Evolutionary conservation across 768 basidiomycete genomes (phyloP), one percentile per base, ranked within the genome.

Genomic region (Kondoa malvinella): DNA sequence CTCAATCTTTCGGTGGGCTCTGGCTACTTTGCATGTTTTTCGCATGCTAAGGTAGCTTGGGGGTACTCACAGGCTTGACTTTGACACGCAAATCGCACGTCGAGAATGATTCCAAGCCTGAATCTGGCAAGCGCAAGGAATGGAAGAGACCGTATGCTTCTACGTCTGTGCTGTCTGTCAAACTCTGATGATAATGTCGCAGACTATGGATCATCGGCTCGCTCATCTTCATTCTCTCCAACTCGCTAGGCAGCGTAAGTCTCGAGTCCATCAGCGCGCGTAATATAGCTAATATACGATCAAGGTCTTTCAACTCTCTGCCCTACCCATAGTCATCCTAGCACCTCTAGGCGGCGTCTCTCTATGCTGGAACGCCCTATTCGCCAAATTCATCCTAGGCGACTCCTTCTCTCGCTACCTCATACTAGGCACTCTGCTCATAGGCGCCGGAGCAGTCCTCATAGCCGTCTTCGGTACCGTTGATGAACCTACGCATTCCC

Each of bases 11-110:
- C 12, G 91, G 78, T 79, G 2, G 69, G 76, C n/a, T 64, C 21
- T 34, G 17, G 17, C 34, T 31, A 57, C 2, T 27, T 16, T 8
- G 17, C n/a, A 26, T 34, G 4, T 27, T 4, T 50, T 30, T 8
- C 40, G 8, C 40, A 50, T 50, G 40, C 40, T 50, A 8, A 8
- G 21, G 40, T 50, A 32, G 50, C 15, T 4, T 16, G 8, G 4
- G 14, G 1, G 0, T 29, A 16, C 4, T 1, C 14, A 62, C 71
- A 79, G 80, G 91, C 25, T 82, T 96, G 56, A 92, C 92, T 29
- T 85, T 96, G 66, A 92, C 94, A 76, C 85, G 92, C 69, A 91
- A 92, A 80, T 89, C 88, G 72, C 92, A 96, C 81, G 83, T 94
- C 62, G 78, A 86, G 63, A 88, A 92, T 74, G 87, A 89, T 72